phyloP scores from a whole-genome alignment of 805 yeast species.

The Metschnikowia sp. region DNA sequence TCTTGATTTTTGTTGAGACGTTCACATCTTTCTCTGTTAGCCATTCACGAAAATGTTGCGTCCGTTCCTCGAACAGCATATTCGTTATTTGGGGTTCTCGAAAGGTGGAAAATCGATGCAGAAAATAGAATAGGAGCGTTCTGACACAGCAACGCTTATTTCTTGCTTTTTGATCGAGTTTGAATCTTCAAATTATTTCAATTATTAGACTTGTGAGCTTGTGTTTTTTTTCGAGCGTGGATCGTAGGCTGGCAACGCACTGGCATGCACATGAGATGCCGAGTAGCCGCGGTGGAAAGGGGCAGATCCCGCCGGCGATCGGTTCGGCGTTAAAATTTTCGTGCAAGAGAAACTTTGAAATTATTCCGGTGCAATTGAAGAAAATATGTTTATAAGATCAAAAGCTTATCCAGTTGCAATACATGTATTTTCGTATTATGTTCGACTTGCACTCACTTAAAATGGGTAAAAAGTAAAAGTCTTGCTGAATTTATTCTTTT shows the following conservation, averaged over 20 bases:
- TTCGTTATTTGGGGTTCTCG: conserved; percentile 8
- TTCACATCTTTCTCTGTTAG: conserved; percentile 31
- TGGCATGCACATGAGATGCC: conserved; percentile 5
- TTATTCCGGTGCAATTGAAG: too few relatives aligned
- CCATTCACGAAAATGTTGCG: conserved; percentile 28
- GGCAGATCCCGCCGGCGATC: not conserved
- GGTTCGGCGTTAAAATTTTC: not conserved
- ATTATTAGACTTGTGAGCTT: not conserved
- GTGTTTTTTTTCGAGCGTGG: not conserved
- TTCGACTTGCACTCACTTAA: too few relatives aligned
- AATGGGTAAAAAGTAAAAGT: too few relatives aligned
- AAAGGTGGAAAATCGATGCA: not conserved
- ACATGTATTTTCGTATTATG: too few relatives aligned
- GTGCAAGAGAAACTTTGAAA: too few relatives aligned
- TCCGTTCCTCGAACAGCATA: conserved; percentile 13
- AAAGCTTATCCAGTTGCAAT: too few relatives aligned
- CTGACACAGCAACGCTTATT: too few relatives aligned
- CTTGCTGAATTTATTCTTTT: too few relatives aligned
- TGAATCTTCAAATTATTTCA: too few relatives aligned
- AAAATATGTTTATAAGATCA: too few relatives aligned
- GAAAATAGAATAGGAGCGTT: too few relatives aligned
- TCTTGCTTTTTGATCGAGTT: too few relatives aligned
- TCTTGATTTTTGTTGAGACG: conserved; percentile 53
- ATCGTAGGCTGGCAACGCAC: not conserved
- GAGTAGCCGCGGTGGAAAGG: not conserved